phyloP scores from a whole-genome alignment of 2,329 filamentous ascomycete species.

The Colletotrichum horii region DNA sequence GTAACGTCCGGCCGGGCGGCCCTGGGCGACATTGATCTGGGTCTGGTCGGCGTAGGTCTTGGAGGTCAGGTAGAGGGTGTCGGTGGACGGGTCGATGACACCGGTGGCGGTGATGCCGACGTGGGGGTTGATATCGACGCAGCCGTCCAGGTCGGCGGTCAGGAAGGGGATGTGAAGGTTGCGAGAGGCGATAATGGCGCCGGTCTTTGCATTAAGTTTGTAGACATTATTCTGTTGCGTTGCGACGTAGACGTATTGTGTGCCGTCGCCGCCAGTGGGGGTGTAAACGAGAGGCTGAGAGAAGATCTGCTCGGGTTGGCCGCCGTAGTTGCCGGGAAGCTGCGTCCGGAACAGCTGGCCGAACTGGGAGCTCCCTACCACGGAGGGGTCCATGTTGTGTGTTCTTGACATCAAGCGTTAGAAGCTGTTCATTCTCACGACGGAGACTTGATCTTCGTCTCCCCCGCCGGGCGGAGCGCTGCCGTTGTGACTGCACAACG shows the following conservation, averaged over 20 bases:
- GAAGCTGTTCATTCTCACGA: neutral
- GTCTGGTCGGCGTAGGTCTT: slow-evolving; percentile 46
- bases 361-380: slow-evolving; percentile 61
- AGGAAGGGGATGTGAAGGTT: slow-evolving; percentile 56
- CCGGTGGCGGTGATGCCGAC: slow-evolving; percentile 52
- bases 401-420: slow-evolving; percentile 37
- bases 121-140: slow-evolving; percentile 52
- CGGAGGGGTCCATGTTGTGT: slow-evolving; percentile 67
- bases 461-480: neutral
- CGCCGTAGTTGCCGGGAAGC: slow-evolving; percentile 58
- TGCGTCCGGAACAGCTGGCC: slow-evolving; percentile 57
- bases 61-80: slow-evolving; percentile 48
- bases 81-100: slow-evolving; percentile 48
- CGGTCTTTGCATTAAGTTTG: slow-evolving; percentile 60
- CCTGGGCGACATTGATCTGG: slow-evolving; percentile 32
- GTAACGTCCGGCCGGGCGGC: slow-evolving; percentile 37
- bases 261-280: slow-evolving; percentile 40
- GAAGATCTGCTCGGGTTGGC: slow-evolving; percentile 55
- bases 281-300: slow-evolving; percentile 58
- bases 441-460: neutral
- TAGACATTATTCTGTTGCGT: slow-evolving; percentile 65
- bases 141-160: slow-evolving; percentile 51
- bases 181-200: slow-evolving; percentile 50
- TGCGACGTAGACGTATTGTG: slow-evolving; percentile 60
- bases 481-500: neutral